phyloP scores from a whole-genome alignment of 2,329 filamentous ascomycete species.

The Pseudogymnoascus sp. region DNA sequence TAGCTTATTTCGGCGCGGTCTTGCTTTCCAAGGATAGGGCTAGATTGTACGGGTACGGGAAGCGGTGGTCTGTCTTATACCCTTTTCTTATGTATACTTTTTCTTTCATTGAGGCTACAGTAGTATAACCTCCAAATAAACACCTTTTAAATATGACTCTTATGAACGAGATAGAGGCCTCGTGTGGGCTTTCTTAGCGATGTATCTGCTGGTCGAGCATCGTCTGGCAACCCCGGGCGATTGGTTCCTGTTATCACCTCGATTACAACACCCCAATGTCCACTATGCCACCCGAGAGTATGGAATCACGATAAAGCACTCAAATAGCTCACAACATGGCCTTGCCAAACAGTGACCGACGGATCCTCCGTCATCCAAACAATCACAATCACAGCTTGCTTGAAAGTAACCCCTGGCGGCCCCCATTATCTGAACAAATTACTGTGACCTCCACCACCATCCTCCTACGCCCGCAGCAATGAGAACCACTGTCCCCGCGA shows the following conservation, averaged over 20 bases:
- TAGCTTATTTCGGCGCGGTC: constrained; percentile 6
- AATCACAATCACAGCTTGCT: too few relatives aligned
- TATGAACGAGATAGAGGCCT: background rate
- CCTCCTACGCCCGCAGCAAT: background rate
- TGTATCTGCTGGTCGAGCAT: background rate
- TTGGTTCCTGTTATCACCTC: too few relatives aligned
- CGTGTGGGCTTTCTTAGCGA: background rate
- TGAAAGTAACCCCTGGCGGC: too few relatives aligned
- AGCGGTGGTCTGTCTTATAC: constrained; percentile 8
- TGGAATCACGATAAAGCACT: too few relatives aligned
- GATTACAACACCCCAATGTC: too few relatives aligned
- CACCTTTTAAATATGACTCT: background rate
- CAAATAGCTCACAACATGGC: too few relatives aligned
- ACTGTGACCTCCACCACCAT: background rate
- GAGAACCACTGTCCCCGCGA: background rate
- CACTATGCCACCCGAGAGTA: too few relatives aligned
- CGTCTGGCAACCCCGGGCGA: too few relatives aligned
- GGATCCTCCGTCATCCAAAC: too few relatives aligned
- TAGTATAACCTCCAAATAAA: constrained; percentile 4
- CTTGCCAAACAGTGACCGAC: too few relatives aligned
- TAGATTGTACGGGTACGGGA: constrained; percentile 8
- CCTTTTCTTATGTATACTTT: constrained; percentile 6
- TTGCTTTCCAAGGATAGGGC: constrained; percentile 1
- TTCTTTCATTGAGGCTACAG: background rate
- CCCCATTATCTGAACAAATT: too few relatives aligned